Conservation (phyloP, 768 basidiomycete species). For the Suillus cothurnatus region DNA sequence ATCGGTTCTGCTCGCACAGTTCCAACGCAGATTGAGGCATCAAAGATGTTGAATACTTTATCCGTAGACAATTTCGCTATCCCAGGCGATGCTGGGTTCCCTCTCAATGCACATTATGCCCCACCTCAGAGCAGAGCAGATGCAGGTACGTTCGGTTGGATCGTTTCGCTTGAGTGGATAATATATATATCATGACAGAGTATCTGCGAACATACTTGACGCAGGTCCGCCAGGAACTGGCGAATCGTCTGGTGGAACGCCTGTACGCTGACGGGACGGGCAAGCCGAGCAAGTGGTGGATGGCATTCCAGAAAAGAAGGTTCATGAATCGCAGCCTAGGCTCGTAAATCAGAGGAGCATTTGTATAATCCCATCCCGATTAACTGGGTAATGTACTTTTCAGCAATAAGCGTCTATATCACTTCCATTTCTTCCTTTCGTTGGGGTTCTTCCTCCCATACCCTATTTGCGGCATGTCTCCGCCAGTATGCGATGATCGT, state of each 20-base stretch:
- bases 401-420: slow-evolving; percentile 21
- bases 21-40: slow-evolving; percentile 80
- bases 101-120: slow-evolving; percentile 90
- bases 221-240: slow-evolving; percentile 92
- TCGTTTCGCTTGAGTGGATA: background rate
- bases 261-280: slow-evolving; percentile 92
- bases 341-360: slow-evolving; percentile 40
- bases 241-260: slow-evolving; percentile 80
- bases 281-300: slow-evolving; percentile 99
- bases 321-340: slow-evolving; percentile 93
- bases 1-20: slow-evolving; percentile 71
- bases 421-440: slow-evolving; percentile 57
- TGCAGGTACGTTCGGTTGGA: slow-evolving; percentile 58
- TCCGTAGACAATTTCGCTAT: slow-evolving; percentile 93
- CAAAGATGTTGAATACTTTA: slow-evolving; percentile 86
- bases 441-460: slow-evolving; percentile 91
- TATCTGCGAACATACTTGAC: slow-evolving; percentile 88
- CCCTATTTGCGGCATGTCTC: slow-evolving; percentile 81
- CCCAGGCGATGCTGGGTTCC: slow-evolving; percentile 95
- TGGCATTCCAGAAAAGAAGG: slow-evolving; percentile 97
- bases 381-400: slow-evolving; percentile 24
- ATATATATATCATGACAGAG: slow-evolving; percentile 49
- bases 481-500: slow-evolving; percentile 48
- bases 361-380: slow-evolving; percentile 16
- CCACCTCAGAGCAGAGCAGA: slow-evolving; percentile 75